Evolutionary conservation across 108 stramenopile species (phyloP), one percentile per base, ranked within the genome.

Genomic region (Cyclotella distinguenda): DNA sequence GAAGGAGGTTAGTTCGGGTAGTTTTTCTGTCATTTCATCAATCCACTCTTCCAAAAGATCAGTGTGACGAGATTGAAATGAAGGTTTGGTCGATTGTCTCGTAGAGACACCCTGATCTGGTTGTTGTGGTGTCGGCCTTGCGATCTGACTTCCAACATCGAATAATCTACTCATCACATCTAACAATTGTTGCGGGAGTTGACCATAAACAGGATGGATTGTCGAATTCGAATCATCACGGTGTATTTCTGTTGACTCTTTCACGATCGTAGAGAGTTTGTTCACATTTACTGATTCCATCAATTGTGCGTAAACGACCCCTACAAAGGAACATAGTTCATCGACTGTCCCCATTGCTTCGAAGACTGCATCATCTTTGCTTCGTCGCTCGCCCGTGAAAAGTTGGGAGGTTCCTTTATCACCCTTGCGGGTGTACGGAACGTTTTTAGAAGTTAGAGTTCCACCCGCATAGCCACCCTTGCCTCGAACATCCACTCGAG

Each of bases 291-390:
- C 47, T 18, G 54, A 16, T 16, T 42, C 22, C 19, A 36, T 59
- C 48, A 82, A 42, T 38, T 79, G 59, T 6, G 91, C 84, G 68
- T 91, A 81, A 1, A 79, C 89, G 16, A 87, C 84, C 30, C 93
- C 93, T 1, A 88, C 86, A 26, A 85, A 53, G 35, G 80, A 78
- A 63, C 89, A 94, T 27, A 94, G 49, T 72, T 94, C 93, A 79
- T 94, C 93, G 2, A 90, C 87, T 3, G 86, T 86, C 10, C 93
- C 93, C 77, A 94, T 72, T 32, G 89, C 82, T 48, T 90, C 93
- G 70, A 94, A 90, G 13, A 83, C 57, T 26, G 38, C 43, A 66
- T 90, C 89, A 49, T 77, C 74, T 64, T 94, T 94, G 42, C 64
- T 77, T 31, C 89, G 83, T 30, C 89, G 75, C 63, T 89, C 93